Evolutionary conservation across 2,329 filamentous ascomycete species (phyloP), one percentile per base, ranked within the genome.

Genomic region (Coniella vitis): DNA sequence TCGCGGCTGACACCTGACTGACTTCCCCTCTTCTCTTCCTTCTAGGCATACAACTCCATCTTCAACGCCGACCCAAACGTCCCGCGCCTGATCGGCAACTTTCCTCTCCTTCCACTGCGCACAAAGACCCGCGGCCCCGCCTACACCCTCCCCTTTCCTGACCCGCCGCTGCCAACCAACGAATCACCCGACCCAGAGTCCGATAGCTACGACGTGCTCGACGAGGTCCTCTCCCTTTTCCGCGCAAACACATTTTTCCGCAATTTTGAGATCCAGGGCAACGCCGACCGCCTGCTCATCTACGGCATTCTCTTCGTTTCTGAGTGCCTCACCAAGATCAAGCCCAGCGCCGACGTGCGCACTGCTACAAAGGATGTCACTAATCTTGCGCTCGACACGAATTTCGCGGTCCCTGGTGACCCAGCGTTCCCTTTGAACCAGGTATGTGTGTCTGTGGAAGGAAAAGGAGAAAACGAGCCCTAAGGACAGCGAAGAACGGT

Each of bases 241-340:
- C 88, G 93, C 56, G 91, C 93, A 61, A 97, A 98, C 75, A 96
- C 91, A 53, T 91, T 98, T 70, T 98, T 97, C 78, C 87, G 93
- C 62, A 98, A 97, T 78, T 98, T 98, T 62, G 93, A 97, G 76
- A 95, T 97, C 73, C 91, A 95, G 71, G 93, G 93, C 13, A 87
- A 89, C 21, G 91, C 93, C 51, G 93, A 98, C 70, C 81, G 93
- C 36, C 82, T 97, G 62, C 78, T 98, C 58, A 90, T 97, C 63
- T 98, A 98, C 72, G 91, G 91, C 55, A 98, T 96, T 66, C 78
- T 95, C 64, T 97, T 91, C 69, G 79, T 97, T 61, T 91, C 85
- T 69, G 90, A 97, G 68, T 90, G 89, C 61, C 72, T 98, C 64
- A 75, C 77, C 61, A 94, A 93, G 77, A 90, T 97, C 64, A 88